Evolutionary conservation across 108 stramenopile species (phyloP), one percentile per base, ranked within the genome.

Genomic region (Fragilaria radians): DNA sequence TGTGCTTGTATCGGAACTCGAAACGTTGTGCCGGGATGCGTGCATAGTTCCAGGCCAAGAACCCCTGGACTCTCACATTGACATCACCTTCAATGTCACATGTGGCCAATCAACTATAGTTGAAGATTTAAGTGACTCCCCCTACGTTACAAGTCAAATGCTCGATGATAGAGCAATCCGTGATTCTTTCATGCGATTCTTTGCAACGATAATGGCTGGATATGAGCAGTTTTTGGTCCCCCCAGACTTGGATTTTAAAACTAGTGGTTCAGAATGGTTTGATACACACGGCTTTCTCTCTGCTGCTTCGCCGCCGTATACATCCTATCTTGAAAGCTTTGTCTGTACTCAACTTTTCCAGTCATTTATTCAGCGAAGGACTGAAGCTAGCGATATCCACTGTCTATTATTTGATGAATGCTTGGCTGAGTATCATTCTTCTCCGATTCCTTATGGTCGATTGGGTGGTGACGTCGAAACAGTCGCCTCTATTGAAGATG

Each of bases 261-360:
- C 82, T 7, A 84, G 82, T 52, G 83, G 91, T 22, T 76, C 88
- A 62, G 91, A 92, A 25, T 92, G 91, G 91, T 92, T 92, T 61
- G 83, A 92, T 71, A 57, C 87, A 14, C 74, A 88, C 49, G 79
- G 78, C 27, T 92, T 88, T 57, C 59, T 92, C 17, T 71, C 81
- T 26, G 63, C 81, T 9, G 81, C 72, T 5, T 66, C 83, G 4
- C 71, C 75, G 3, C 76, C 76, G 19, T 77, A 74, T 19, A 70
- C 70, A 22, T 52, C 81, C 17, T 92, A 65, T 70, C 48, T 92
- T 26, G 73, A 66, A 26, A 26, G 70, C 1, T 59, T 92, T 31
- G 77, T 84, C 14, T 58, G 77, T 14, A 92, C 91, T 0, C 91
- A 92, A 65, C 63, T 92, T 9, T 92, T 92, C 57, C 91, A 92